phyloP scores from a whole-genome alignment of 305 asterid genomes.

The Petunia hybrid region DNA sequence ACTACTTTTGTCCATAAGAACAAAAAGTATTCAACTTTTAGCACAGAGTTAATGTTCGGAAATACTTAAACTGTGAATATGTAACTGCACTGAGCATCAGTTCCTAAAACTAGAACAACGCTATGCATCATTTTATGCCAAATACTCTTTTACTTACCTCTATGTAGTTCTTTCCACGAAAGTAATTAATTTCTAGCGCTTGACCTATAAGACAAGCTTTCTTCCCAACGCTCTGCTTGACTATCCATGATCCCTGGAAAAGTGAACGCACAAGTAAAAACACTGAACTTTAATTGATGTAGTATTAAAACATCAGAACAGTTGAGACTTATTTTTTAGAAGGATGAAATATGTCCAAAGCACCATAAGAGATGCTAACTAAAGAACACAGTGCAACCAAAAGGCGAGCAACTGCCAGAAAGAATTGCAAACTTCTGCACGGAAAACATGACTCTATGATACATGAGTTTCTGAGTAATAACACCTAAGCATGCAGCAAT shows the following conservation, averaged over 20 bases:
- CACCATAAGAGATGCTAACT: slow-evolving; percentile 8
- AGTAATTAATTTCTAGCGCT: slow-evolving; percentile 92
- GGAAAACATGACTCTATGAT: background rate
- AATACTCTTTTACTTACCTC: slow-evolving; percentile 65
- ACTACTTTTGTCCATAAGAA: background rate
- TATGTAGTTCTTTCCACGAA: slow-evolving; percentile 88
- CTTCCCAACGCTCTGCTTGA: slow-evolving; percentile 95
- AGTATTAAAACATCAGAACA: slow-evolving; percentile 20
- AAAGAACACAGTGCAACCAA: slow-evolving; percentile 6
- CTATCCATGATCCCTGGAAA: slow-evolving; percentile 97
- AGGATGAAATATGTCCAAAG: slow-evolving; percentile 1
- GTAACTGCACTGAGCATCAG: background rate
- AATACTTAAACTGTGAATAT: slow-evolving; percentile 3
- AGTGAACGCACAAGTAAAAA: slow-evolving; percentile 29
- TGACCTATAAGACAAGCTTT: slow-evolving; percentile 97
- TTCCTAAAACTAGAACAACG: background rate
- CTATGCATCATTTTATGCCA: slow-evolving; percentile 13
- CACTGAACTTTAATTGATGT: background rate
- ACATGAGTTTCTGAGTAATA: background rate
- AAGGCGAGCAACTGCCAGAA: background rate
- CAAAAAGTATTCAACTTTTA: background rate
- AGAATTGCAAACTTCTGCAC: slow-evolving; percentile 4
- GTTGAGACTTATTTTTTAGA: background rate
- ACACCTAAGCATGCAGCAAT: background rate
- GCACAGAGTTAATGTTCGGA: background rate